Conservation (phyloP, 2,329 filamentous ascomycete species). For the Dactylellina haptotyla region DNA sequence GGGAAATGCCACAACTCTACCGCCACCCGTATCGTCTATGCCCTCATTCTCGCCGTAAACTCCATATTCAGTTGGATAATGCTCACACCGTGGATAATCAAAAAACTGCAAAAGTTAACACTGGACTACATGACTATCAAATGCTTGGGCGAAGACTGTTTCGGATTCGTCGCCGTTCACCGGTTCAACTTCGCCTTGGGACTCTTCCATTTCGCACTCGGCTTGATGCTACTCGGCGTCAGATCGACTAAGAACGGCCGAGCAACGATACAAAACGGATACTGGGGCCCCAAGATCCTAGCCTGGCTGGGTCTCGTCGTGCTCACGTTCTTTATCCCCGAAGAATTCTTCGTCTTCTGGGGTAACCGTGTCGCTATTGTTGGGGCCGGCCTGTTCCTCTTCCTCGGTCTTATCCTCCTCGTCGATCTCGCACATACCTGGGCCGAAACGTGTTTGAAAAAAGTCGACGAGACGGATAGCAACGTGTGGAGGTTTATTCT, state of each 20-base stretch:
- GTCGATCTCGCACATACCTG: conserved; percentile 96
- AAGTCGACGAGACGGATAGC: conserved; percentile 91
- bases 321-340: conserved; percentile 93
- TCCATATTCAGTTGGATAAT: conserved; percentile 98
- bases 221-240: conserved; percentile 84
- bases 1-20: conserved; percentile 98
- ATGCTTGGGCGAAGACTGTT: conserved; percentile 88
- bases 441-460: conserved; percentile 93
- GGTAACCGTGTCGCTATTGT: conserved; percentile 91
- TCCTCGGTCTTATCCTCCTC: conserved; percentile 88
- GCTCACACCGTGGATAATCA: conserved; percentile 98
- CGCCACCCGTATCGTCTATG: conserved; percentile 95
- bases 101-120: conserved; percentile 90
- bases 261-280: conserved; percentile 81
- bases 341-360: conserved; percentile 88
- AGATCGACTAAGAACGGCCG: conserved; percentile 85
- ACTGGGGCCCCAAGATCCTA: conserved; percentile 96
- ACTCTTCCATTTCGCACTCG: conserved; percentile 89
- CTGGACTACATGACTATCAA: conserved; percentile 96
- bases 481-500: conserved; percentile 83
- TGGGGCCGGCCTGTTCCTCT: conserved; percentile 89
- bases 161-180: conserved; percentile 95
- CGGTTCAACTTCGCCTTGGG: conserved; percentile 98
- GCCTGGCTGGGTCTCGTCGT: conserved; percentile 88
- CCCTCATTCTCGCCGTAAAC: conserved; percentile 92